Evolutionary conservation across 1,284 basidiomycete genomes (phyloP).

Genomic region (Amylostereum chailletii): DNA sequence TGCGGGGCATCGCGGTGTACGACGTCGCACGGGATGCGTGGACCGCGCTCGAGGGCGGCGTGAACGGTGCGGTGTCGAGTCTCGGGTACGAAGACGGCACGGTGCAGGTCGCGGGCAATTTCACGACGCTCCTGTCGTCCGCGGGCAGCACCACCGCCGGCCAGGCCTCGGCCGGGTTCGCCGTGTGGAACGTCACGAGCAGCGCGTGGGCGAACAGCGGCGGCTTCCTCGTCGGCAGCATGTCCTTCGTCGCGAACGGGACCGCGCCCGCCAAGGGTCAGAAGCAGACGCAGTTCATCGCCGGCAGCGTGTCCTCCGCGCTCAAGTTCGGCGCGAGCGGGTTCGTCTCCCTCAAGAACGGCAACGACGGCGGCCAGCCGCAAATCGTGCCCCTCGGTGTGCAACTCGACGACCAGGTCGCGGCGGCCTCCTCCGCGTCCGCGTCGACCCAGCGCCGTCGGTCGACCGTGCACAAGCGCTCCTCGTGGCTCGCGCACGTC

Average conservation of each 20-base stretch:
- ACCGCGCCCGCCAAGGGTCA: slow-evolving; percentile 32
- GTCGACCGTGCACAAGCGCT: slow-evolving; percentile 20
- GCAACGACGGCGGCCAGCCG: slow-evolving; percentile 38
- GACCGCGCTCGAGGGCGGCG: slow-evolving; percentile 64
- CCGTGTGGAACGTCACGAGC: slow-evolving; percentile 64
- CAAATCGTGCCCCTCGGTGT: slow-evolving; percentile 48
- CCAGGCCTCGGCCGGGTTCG: slow-evolving; percentile 57
- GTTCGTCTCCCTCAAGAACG: slow-evolving; percentile 63
- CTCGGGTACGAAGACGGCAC: slow-evolving; percentile 44
- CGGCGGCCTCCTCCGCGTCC: slow-evolving; percentile 17
- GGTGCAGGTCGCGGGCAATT: slow-evolving; percentile 70
- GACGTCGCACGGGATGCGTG: slow-evolving; percentile 63
- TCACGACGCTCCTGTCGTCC: slow-evolving; percentile 45
- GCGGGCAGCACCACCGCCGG: slow-evolving; percentile 26
- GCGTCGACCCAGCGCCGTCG: slow-evolving; percentile 28
- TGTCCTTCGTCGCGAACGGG: slow-evolving; percentile 64
- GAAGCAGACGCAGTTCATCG: slow-evolving; percentile 43
- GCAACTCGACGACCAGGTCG: slow-evolving; percentile 31
- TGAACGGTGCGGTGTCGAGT: slow-evolving; percentile 67
- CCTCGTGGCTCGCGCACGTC: slow-evolving; percentile 43
- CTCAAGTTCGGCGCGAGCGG: slow-evolving; percentile 62
- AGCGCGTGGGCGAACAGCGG: slow-evolving; percentile 66
- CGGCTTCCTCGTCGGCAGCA: slow-evolving; percentile 66
- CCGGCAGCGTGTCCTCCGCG: slow-evolving; percentile 51
- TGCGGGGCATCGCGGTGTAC: slow-evolving; percentile 71